Base-by-base conservation (phyloP, 2,329 filamentous ascomycete species). In the Clonostachys chloroleuca region DNA sequence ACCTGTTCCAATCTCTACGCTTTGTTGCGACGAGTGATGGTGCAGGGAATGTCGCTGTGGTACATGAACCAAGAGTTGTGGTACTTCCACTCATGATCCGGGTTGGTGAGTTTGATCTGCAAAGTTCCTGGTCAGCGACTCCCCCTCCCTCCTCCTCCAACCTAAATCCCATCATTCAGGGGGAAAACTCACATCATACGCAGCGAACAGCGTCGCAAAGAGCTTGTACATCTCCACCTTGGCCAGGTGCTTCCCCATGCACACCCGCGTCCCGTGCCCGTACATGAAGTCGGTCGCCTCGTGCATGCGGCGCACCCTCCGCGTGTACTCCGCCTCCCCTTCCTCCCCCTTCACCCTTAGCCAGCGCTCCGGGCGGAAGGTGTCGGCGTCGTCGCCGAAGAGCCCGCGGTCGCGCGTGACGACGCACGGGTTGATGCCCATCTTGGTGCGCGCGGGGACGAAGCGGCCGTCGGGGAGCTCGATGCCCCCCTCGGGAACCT, bases 301-400 rank as follows among this genome's bases (percentile, higher is more conserved):
- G 40, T 68, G 68, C 66, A 71, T 73, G 6, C 52, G 50, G 9
- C 54, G 51, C 35, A 66, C 57, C 3, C 72, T 61, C 30, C 53
- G 48, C 37, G 63, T 49, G 40, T 64, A 72, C 13, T 51, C 55
- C 7, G 59, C 61, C 33, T 47, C 48, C 33, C 49, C 6, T 20
- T 20, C 61, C 52, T 73, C 70, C 3, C 46, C 51, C 6, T 59
- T 54, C 4, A 54, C 48, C 34, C 55, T 58, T 8, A 80, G 56
- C 74, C 75, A 80, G 5, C 77, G 62, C 43, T 75, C 74, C 0
- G 75, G 74, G 2, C 62, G 60, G 51, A 72, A 80, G 0, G 52
- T 49, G 17, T 76, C 64, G 0, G 68, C 65, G 48, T 79, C 71
- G 0, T 60, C 52, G 0, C 74, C 76, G 53, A 72, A 80, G 4